Conservation (phyloP, 164 flowering plant genomes). For the Saururus chinensis region DNA sequence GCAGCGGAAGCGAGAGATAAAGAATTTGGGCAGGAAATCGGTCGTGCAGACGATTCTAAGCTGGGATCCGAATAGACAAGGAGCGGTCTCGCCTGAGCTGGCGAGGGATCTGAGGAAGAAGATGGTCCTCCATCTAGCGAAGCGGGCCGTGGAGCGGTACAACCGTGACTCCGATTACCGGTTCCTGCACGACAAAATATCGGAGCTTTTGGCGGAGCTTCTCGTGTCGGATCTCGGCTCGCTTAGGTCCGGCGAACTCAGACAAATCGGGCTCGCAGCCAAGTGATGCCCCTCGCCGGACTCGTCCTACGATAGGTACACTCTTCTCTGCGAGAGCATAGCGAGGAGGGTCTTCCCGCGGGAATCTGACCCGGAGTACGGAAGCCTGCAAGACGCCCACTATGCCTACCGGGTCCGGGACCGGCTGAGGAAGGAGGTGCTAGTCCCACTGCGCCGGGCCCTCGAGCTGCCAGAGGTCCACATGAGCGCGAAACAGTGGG, state of each 20-base stretch:
- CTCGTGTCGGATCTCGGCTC: constrained; percentile 8
- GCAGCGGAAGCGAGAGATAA: neutral
- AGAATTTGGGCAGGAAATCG: too few species aligned
- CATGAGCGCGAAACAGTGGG: constrained; percentile 37
- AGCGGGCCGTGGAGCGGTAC: constrained; percentile 21
- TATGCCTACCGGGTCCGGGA: constrained; percentile 36
- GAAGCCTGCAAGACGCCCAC: constrained; percentile 29
- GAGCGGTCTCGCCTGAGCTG: constrained; percentile 1
- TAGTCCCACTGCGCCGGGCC: constrained; percentile 24
- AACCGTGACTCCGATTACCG: constrained; percentile 16
- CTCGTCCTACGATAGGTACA: constrained; percentile 15
- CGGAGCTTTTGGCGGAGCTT: constrained; percentile 15
- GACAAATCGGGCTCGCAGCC: constrained; percentile 15
- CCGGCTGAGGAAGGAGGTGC: constrained; percentile 28
- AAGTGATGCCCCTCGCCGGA: constrained; percentile 29
- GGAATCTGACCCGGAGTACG: constrained; percentile 22
- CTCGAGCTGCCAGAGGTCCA: constrained; percentile 37
- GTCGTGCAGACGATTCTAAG: neutral
- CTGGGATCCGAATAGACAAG: neutral
- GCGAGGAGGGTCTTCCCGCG: constrained; percentile 31
- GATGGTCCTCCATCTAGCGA: constrained; percentile 10
- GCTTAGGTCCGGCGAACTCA: constrained; percentile 8
- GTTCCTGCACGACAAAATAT: constrained; percentile 19
- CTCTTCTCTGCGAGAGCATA: constrained; percentile 36
- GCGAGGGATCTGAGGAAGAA: constrained; percentile 1